These are phyloP conservation scores for Amylostereum areolatum DNA, from an alignment of 1,284 basidiomycete genomes.

Conservation along the genomic window DNA sequence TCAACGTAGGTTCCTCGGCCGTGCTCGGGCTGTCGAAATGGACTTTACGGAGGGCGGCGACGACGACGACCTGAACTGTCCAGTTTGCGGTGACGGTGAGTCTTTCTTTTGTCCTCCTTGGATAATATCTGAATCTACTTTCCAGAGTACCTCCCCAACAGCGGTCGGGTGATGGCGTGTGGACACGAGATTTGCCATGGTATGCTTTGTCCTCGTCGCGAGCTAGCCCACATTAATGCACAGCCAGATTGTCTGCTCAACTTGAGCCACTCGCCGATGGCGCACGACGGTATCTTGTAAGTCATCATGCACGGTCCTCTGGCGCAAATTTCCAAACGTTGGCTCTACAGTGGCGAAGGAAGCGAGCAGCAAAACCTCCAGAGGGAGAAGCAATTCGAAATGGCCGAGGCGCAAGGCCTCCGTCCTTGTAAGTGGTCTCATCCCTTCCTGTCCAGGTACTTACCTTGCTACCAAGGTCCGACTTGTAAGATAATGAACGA, in stretches of 20 bases:
- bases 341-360: slow-evolving; percentile 38
- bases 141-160: slow-evolving; percentile 41
- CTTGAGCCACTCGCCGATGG: slow-evolving; percentile 41
- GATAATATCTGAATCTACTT: background rate
- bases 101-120: slow-evolving; percentile 3
- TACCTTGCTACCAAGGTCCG: slow-evolving; percentile 33
- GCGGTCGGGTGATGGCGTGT: slow-evolving; percentile 47
- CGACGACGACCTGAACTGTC: slow-evolving; percentile 37
- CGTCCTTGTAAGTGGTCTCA: slow-evolving; percentile 43
- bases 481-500: slow-evolving; percentile 55
- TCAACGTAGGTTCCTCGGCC: slow-evolving; percentile 34
- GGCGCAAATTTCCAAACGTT: background rate
- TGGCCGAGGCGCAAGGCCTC: slow-evolving; percentile 46
- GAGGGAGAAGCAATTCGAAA: slow-evolving; percentile 49
- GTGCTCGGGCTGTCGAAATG: slow-evolving; percentile 35
- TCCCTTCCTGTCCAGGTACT: background rate
- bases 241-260: slow-evolving; percentile 45
- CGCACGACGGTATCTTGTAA: slow-evolving; percentile 54
- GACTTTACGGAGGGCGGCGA: slow-evolving; percentile 37
- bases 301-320: slow-evolving; percentile 14
- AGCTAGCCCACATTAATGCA: background rate
- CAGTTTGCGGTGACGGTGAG: slow-evolving; percentile 51
- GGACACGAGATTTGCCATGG: slow-evolving; percentile 59
- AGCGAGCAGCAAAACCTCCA: slow-evolving; percentile 48
- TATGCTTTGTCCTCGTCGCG: slow-evolving; percentile 18